Conservation (phyloP, 129 eudicot species). For the Cynara cardunculus region DNA sequence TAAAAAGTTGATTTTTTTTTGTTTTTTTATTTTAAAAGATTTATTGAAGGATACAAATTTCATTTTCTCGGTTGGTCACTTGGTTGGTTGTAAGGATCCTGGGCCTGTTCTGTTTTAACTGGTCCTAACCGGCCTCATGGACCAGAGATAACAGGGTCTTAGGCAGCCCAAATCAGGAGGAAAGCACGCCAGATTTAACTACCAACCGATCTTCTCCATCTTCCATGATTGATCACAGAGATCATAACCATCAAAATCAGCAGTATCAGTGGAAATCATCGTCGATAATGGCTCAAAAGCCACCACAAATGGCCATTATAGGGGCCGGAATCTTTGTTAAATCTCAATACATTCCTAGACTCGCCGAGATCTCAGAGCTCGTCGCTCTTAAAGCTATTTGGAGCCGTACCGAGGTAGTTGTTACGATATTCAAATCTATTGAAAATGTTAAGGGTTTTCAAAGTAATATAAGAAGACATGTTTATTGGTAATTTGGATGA, state of each 20-base stretch:
- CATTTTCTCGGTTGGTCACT: too few species aligned
- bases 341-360: constrained; percentile 60
- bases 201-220: not conserved
- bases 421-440: not conserved
- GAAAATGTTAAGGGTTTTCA: not conserved
- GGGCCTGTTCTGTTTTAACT: not conserved
- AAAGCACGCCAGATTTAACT: not conserved
- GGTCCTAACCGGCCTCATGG: too few species aligned
- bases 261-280: not conserved
- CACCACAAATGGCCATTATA: constrained; percentile 56
- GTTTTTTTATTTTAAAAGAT: too few species aligned
- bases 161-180: not conserved
- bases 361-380: constrained; percentile 65
- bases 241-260: not conserved
- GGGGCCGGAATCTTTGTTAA: constrained; percentile 80
- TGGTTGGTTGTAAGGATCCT: too few species aligned
- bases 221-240: not conserved
- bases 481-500: not conserved
- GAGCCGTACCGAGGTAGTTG: constrained; percentile 69
- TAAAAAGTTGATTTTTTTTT: too few species aligned
- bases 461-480: not conserved
- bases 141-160: too few species aligned
- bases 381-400: constrained; percentile 55
- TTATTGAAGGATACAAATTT: too few species aligned
- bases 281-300: constrained; percentile 30